phyloP scores from a whole-genome alignment of 2,329 filamentous ascomycete species.

The Plenodomus biglobosus region DNA sequence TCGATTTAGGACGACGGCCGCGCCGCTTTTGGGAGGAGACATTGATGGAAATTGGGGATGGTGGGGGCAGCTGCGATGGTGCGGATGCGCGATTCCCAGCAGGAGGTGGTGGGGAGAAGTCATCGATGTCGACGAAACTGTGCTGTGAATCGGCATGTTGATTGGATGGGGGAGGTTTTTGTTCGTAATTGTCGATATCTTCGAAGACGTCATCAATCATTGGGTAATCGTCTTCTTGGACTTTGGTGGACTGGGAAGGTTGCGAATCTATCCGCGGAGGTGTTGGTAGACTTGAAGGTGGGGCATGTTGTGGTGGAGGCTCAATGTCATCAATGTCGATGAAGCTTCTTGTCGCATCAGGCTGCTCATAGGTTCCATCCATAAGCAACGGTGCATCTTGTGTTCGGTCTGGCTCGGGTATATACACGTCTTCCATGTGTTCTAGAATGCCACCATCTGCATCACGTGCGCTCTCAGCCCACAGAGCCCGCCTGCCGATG shows the following conservation, averaged over 20 bases:
- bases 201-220: slow-evolving; percentile 13
- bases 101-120: slow-evolving; percentile 23
- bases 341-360: slow-evolving; percentile 7
- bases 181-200: slow-evolving; percentile 30
- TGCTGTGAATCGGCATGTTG: slow-evolving; percentile 23
- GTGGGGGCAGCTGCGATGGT: neutral
- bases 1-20: slow-evolving; percentile 23
- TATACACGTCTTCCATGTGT: slow-evolving; percentile 26
- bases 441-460: slow-evolving; percentile 34
- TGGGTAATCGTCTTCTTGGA: neutral
- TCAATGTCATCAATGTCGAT: slow-evolving; percentile 27
- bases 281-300: slow-evolving; percentile 29
- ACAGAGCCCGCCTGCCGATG: slow-evolving; percentile 30
- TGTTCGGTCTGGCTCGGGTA: slow-evolving; percentile 36
- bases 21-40: slow-evolving; percentile 23
- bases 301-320: slow-evolving; percentile 7
- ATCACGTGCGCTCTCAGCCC: slow-evolving; percentile 40
- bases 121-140: slow-evolving; percentile 32
- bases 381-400: slow-evolving; percentile 35
- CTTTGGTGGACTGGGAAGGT: neutral
- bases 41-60: slow-evolving; percentile 1
- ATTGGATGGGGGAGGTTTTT: slow-evolving; percentile 30
- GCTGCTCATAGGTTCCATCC: slow-evolving; percentile 15
- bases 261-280: slow-evolving; percentile 8
- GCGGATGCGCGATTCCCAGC: slow-evolving; percentile 5